A percentile compares a stretch with the other conserved stretches of the same genome.
phyloP scores from a whole-genome alignment of 192 early-diverging fungal genomes.

The Umbelopsis vinacea region DNA sequence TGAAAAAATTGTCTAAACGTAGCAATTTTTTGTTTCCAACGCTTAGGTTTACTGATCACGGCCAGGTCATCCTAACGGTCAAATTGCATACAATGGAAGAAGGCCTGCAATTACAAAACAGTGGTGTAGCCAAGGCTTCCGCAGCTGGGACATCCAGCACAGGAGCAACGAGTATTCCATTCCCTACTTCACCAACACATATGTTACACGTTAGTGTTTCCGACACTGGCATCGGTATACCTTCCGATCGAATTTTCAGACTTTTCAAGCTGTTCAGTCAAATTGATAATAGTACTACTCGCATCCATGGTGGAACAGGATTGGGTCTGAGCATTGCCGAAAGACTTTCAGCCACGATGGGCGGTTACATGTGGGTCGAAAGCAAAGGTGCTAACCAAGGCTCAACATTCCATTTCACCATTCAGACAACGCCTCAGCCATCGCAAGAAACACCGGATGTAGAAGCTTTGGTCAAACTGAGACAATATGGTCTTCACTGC shows the following conservation, averaged over 20 bases:
- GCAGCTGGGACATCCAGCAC: neutral
- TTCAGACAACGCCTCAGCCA: neutral
- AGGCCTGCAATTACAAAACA: neutral
- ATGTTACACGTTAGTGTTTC: constrained; percentile 24
- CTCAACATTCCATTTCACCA: constrained; percentile 9
- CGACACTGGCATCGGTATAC: constrained; percentile 52
- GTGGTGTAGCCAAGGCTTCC: neutral
- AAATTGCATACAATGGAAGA: constrained; percentile 16
- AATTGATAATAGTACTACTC: constrained; percentile 60
- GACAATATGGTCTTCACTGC: neutral
- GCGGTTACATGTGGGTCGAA: constrained; percentile 54
- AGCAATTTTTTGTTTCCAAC: too few species aligned
- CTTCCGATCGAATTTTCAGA: constrained; percentile 47
- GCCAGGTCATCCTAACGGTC: constrained; percentile 42
- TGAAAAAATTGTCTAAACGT: too few species aligned
- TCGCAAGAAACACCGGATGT: neutral
- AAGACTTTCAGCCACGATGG: constrained; percentile 62
- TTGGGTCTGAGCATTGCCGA: constrained; percentile 67
- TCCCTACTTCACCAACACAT: neutral
- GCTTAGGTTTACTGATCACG: constrained; percentile 43
- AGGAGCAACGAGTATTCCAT: neutral
- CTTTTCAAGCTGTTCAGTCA: constrained; percentile 70
- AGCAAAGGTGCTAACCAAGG: constrained; percentile 9
- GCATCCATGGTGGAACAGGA: constrained; percentile 65
- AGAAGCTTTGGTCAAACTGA: neutral